A percentile compares a stretch with the other conserved stretches of the same genome.
Conservation (phyloP, 2,329 filamentous ascomycete species). For the Leptoxyphium fumago region DNA sequence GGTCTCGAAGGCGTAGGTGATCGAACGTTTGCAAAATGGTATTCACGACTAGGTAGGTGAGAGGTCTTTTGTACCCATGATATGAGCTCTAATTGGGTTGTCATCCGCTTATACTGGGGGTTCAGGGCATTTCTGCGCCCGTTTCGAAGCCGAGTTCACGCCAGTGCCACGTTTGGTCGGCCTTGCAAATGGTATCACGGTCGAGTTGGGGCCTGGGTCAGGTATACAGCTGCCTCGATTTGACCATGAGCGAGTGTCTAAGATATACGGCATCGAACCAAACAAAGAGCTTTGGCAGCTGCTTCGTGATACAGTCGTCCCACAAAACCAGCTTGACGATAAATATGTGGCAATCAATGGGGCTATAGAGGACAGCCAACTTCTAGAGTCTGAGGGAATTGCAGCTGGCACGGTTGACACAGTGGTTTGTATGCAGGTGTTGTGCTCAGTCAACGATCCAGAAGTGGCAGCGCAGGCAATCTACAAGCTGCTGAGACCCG, state of each 20-base stretch:
- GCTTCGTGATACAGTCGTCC: background rate
- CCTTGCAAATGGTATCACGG: constrained; percentile 1
- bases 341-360: constrained; percentile 1
- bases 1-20: background rate
- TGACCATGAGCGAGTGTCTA: background rate
- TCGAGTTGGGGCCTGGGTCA: constrained; percentile 3
- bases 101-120: background rate
- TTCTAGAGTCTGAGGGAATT: constrained; percentile 1
- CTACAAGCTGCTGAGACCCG: constrained; percentile 3
- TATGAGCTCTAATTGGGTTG: background rate
- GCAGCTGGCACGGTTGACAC: constrained; percentile 2
- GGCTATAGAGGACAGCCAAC: constrained; percentile 1
- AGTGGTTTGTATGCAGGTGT: constrained; percentile 5
- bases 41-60: background rate
- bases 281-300: constrained; percentile 1
- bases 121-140: constrained; percentile 1
- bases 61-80: background rate
- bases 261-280: constrained; percentile 3
- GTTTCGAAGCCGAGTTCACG: background rate
- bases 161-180: constrained; percentile 1
- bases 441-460: constrained; percentile 3
- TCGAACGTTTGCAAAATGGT: background rate
- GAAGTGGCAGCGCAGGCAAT: background rate
- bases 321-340: background rate
- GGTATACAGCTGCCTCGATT: constrained; percentile 3